Conservation (phyloP, 345 rosid species). For the Aquilaria malaccensis region DNA sequence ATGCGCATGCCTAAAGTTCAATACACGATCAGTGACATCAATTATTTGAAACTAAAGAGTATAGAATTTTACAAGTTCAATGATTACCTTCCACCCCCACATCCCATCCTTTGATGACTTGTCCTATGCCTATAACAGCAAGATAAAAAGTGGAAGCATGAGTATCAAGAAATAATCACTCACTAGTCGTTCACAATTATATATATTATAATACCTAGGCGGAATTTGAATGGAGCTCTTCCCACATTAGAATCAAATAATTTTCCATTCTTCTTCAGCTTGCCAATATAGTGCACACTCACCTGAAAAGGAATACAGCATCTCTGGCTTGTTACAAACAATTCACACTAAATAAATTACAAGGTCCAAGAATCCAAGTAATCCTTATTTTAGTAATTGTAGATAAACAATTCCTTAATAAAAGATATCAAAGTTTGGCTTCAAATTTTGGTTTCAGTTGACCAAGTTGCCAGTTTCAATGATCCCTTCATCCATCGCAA, state of each 20-base stretch:
- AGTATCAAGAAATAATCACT: background rate
- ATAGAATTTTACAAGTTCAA: background rate
- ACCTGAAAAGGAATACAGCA: conserved; percentile 45
- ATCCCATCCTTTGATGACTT: conserved; percentile 99
- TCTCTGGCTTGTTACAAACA: background rate
- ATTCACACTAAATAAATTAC: background rate
- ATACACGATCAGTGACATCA: background rate
- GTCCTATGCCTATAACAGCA: conserved; percentile 59
- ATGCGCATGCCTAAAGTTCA: conserved; percentile 50
- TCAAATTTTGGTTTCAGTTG: background rate
- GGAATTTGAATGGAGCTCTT: conserved; percentile 72
- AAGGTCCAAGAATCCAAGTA: background rate
- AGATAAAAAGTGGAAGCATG: conserved; percentile 5
- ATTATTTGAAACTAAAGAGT: conserved; percentile 1
- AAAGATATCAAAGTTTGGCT: background rate
- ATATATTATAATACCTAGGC: conserved; percentile 42
- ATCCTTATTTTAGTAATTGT: background rate
- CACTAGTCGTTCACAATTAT: conserved; percentile 4
- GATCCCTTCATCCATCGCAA: too few relatives aligned
- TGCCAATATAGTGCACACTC: conserved; percentile 70
- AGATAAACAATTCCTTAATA: background rate
- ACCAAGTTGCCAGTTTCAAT: too few relatives aligned
- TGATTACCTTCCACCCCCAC: conserved; percentile 79
- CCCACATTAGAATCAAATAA: conserved; percentile 84
- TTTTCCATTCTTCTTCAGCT: conserved; percentile 83